Percentiles rank a stretch among this genome's conserved stretches.
phyloP scores from a whole-genome alignment of 371 early-diverging fungal genomes.

The Blastocladiella emersonii region DNA sequence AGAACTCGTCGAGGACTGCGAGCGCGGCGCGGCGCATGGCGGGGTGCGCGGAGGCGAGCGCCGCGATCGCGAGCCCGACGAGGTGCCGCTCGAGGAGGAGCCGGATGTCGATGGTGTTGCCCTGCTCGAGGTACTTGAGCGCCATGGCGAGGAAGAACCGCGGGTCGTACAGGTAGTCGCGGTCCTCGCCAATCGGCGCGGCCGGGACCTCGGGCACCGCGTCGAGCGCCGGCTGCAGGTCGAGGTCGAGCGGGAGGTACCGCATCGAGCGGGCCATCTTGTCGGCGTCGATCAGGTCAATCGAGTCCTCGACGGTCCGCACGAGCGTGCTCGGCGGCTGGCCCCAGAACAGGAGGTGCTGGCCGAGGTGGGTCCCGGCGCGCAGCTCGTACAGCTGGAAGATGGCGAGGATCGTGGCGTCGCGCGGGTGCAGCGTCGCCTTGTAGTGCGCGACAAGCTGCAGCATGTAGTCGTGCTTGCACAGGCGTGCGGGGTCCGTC shows the following conservation, averaged over 20 bases:
- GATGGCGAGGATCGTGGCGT: constrained; percentile 17
- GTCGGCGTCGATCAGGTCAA: constrained; percentile 39
- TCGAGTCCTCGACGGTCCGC: constrained; percentile 42
- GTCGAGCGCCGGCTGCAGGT: background rate
- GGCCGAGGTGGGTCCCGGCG: constrained; percentile 19
- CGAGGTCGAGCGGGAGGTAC: constrained; percentile 30
- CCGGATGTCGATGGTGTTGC: constrained; percentile 37
- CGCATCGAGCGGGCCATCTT: constrained; percentile 48
- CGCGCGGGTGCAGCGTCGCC: constrained; percentile 16
- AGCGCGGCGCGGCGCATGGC: constrained; percentile 43
- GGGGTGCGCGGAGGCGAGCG: constrained; percentile 37
- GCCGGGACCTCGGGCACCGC: background rate
- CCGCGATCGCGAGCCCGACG: constrained; percentile 47
- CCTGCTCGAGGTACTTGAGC: constrained; percentile 38
- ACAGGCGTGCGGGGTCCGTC: constrained; percentile 10
- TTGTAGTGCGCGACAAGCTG: constrained; percentile 13
- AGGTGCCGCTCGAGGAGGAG: constrained; percentile 52
- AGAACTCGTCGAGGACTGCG: constrained; percentile 50
- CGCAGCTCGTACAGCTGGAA: constrained; percentile 16
- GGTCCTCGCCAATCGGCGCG: constrained; percentile 1
- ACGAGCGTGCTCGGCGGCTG: constrained; percentile 25
- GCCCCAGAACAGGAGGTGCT: constrained; percentile 14
- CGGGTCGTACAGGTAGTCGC: constrained; percentile 37
- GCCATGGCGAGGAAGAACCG: constrained; percentile 56
- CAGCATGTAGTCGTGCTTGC: constrained; percentile 11